A percentile compares a stretch with the other conserved stretches of the same genome.
Conservation (phyloP, 345 rosid genomes). For the Brassica carinata region DNA sequence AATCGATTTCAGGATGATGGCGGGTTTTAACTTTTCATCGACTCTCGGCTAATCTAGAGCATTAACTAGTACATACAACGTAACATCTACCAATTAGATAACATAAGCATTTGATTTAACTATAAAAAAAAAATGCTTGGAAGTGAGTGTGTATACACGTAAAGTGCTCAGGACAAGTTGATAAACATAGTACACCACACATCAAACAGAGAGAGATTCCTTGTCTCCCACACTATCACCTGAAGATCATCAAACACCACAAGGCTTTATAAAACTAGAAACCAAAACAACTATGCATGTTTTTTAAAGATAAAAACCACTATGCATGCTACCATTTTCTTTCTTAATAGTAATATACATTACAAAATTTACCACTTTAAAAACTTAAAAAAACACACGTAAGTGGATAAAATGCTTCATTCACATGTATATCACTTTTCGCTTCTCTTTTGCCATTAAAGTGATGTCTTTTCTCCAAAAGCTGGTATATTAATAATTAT, state of each 20-base stretch:
- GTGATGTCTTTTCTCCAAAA: slow-evolving; percentile 32
- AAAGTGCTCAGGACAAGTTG: slow-evolving; percentile 35
- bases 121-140: slow-evolving; percentile 12
- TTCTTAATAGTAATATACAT: not conserved
- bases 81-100: slow-evolving; percentile 10
- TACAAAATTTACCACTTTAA: not conserved
- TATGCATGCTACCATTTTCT: slow-evolving; percentile 7
- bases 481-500: not conserved
- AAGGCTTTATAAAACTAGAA: slow-evolving; percentile 20
- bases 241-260: slow-evolving; percentile 36
- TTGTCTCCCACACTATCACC: slow-evolving; percentile 40
- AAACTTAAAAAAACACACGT: not conserved
- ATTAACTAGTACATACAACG: not conserved
- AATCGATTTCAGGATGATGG: not conserved
- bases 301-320: not conserved
- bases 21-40: not conserved
- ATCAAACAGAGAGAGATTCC: slow-evolving; percentile 26
- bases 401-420: slow-evolving; percentile 23
- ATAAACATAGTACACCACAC: slow-evolving; percentile 40
- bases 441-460: not conserved
- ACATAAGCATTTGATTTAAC: not conserved
- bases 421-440: slow-evolving; percentile 20
- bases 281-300: slow-evolving; percentile 14
- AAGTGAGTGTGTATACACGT: slow-evolving; percentile 25
- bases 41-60: not conserved